Base-by-base conservation (phyloP, 345 rosid species). In the Passiflora organensis region DNA sequence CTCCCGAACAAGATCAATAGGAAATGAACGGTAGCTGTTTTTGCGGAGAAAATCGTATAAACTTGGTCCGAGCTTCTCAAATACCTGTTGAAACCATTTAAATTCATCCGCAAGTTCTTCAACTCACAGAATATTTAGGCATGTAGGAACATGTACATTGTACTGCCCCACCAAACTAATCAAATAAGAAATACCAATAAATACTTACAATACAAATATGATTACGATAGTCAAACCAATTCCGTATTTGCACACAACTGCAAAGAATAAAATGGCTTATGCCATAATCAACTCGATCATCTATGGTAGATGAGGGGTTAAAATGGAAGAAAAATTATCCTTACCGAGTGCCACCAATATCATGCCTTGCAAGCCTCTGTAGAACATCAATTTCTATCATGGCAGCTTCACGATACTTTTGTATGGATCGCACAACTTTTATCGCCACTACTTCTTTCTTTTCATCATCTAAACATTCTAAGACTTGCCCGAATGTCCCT, bases 241-340 rank as follows among this genome's bases (percentile, higher is more conserved):
- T 65, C 69, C 69, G 69, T 49, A 65, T 65, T 65, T 65, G 69
- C 51, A 65, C 69, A 65, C 69, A 65, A 65, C 69, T 65, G 69
- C 69, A 65, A 57, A 34, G 63, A 65, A 65, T 56, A n/a, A 64
- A 65, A 79, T 66, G 66, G 36, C 80, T 75, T 79, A 76, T 67
- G 75, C 83, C 76, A 75, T 73, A 62, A 69, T 60, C 64, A 69
- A 44, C 51, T 59, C 22, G 59, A 71, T 56, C 20, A 51, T 69
- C 73, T 68, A 59, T 44, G 70, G 44, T 43, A 38, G 43, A 58
- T 28, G 62, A 25, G 20, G 43, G n/a, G 16, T 11, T 15, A 16
- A 42, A 20, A 48, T 55, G 48, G 48, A 63, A n/a, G 49, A 37
- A 3, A 15, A 23, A 22, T 51, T 6, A 66, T 72, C 61, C 65